Base-by-base conservation (phyloP, 148 eudicot genomes). In the Cornus florida region DNA sequence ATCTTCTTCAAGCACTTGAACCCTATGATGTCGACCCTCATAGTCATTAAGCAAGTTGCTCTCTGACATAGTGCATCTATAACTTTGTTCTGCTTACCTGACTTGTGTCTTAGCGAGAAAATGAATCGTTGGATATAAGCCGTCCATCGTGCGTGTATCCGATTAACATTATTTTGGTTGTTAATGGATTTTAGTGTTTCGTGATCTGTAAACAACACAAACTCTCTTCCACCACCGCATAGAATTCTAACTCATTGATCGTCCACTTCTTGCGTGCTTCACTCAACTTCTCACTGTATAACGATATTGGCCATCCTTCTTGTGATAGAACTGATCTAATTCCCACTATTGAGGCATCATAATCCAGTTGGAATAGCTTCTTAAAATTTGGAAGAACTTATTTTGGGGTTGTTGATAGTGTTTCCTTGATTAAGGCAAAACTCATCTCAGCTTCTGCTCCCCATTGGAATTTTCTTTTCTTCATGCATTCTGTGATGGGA, bases 171-270 rank as follows among this genome's bases (percentile, higher is more conserved):
- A 0, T 31, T 69, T 39, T 62, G 74, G 23, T 68, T 33, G n/a
- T 75, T 60, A 2, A 79, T 22, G 46, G 62, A 65, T 19, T 72
- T 65, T 0, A 79, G 7, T 13, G 53, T 53, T 13, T 79, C 24
- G 5, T 81, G 83, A 60, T 81, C 70, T 14, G 75, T 10, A 14
- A 75, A 60, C 2, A 75, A 5, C 24, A 69, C 35, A 16, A 80
- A 80, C 66, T 74, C 69, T 2, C 13, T 39, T 56, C 41, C 6
- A 80, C 76, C 0, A 71, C 73, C 0, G n/a, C 78, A 56, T 74
- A 80, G 3, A 80, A 74, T 43, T 75, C 78, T 1, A 39, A 8
- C 6, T 79, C 76, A 19, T 43, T 62, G 20, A 73, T 69, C 1
- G 76, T n/a, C 3, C 38, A 69, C 57, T 39, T 73, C 9, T 53